These are phyloP conservation scores for Ophiosphaerella herpotricha DNA, from an alignment of 2,329 filamentous ascomycete species.

Conservation along the genomic window DNA sequence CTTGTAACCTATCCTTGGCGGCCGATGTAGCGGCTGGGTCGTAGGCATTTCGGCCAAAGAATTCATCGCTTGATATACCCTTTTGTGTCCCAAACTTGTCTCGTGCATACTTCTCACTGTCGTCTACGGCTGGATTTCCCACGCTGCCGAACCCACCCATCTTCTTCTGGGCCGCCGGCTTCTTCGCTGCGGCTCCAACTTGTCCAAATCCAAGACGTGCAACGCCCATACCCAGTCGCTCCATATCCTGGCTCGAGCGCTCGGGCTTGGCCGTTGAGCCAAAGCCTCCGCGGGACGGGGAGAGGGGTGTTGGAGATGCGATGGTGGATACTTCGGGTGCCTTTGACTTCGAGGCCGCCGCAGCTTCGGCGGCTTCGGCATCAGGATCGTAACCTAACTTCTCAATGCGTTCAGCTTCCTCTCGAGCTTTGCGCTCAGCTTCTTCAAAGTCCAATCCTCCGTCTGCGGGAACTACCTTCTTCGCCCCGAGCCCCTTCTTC, in stretches of 20 bases:
- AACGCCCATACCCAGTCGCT: slow-evolving; percentile 88
- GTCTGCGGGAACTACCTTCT: slow-evolving; percentile 78
- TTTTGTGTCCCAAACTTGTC: slow-evolving; percentile 91
- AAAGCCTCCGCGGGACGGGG: slow-evolving; percentile 65
- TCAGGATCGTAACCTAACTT: slow-evolving; percentile 96
- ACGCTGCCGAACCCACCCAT: slow-evolving; percentile 89
- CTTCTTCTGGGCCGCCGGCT: slow-evolving; percentile 67
- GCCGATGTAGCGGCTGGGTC: slow-evolving; percentile 81
- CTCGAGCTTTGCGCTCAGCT: slow-evolving; percentile 94
- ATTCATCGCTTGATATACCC: slow-evolving; percentile 96
- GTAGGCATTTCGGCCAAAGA: slow-evolving; percentile 89
- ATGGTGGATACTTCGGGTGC: slow-evolving; percentile 61
- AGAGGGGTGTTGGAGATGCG: slow-evolving; percentile 76
- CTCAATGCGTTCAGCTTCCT: slow-evolving; percentile 93
- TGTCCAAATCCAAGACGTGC: slow-evolving; percentile 86
- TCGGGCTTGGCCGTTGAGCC: slow-evolving; percentile 61
- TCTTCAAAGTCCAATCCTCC: slow-evolving; percentile 87
- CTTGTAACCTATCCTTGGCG: slow-evolving; percentile 81
- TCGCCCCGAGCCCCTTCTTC: slow-evolving; percentile 57
- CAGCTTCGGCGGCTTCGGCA: slow-evolving; percentile 64
- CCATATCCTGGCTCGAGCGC: slow-evolving; percentile 74
- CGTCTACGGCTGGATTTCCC: slow-evolving; percentile 69
- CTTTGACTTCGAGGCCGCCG: slow-evolving; percentile 46
- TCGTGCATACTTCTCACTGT: slow-evolving; percentile 81
- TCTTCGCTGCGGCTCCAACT: slow-evolving; percentile 64